Conservation (phyloP, 768 basidiomycete genomes). For the Psilocybe tampanensis region DNA sequence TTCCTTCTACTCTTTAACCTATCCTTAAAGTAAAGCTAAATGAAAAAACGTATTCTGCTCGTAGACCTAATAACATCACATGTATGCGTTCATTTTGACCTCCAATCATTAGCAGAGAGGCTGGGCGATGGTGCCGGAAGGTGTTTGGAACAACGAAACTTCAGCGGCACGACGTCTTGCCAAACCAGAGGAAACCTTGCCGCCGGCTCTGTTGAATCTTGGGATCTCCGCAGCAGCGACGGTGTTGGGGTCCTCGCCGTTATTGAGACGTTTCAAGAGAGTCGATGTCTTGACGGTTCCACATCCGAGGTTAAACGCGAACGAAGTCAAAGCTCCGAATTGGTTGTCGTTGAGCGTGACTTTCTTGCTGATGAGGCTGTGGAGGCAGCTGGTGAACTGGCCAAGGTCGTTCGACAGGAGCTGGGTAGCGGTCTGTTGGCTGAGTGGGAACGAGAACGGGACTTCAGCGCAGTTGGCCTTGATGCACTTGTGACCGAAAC, state of each 20-base stretch:
- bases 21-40: constrained; percentile 10
- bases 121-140: constrained; percentile 32
- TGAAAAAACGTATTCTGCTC: constrained; percentile 4
- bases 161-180: constrained; percentile 32
- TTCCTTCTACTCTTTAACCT: constrained; percentile 9
- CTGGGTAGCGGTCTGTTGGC: constrained; percentile 27
- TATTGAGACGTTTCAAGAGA: constrained; percentile 34
- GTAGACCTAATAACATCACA: not conserved
- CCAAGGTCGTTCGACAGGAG: constrained; percentile 31
- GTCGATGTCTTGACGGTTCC: constrained; percentile 29
- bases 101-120: constrained; percentile 23
- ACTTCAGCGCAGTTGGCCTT: constrained; percentile 32
- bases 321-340: constrained; percentile 34
- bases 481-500: constrained; percentile 37
- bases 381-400: constrained; percentile 31
- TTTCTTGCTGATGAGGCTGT: constrained; percentile 25
- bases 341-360: constrained; percentile 39
- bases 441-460: constrained; percentile 35
- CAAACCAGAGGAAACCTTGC: constrained; percentile 31
- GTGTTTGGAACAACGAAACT: constrained; percentile 35
- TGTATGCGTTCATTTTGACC: not conserved
- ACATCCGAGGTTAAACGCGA: constrained; percentile 37
- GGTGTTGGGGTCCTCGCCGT: constrained; percentile 36
- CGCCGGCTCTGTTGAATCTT: constrained; percentile 34
- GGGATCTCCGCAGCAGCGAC: constrained; percentile 38